Evolutionary conservation across 1,139 yeast species (phyloP), one percentile per base, ranked within the genome.

Genomic region (Petasospora fabianii): DNA sequence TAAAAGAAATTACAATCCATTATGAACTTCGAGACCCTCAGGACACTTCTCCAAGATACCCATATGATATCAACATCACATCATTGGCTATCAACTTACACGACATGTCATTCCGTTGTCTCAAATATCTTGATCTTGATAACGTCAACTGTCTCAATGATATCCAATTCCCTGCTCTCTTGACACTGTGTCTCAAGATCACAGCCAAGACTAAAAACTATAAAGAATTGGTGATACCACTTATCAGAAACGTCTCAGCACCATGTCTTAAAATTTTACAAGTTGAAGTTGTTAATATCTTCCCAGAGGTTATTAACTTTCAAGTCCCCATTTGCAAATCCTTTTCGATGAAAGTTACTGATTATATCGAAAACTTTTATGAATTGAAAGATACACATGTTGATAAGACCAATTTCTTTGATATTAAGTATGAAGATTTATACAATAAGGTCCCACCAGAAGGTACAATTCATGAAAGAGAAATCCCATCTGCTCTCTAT

Each of bases 101-200:
- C 6, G 27, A 12, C 27, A 14, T 38, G 14, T 16, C 5, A 2
- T 38, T 38, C 26, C 6, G 6, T 3, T 10, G 13, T 27, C 24
- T 36, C 11, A 16, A 15, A 12, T 5, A 15, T 2, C 35, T 37
- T 10, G 9, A 9, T 5, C 27, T 32, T 22, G 34, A 31, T 24
- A 41, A 35, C 29, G 35, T 33, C 16, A 32, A 35, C 21, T 33
- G 36, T 24, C n/a, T 34, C 19, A 18, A 15, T 11, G 11, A 15
- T 14, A n/a, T 35, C 28, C 16, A 21, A 3, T 26, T 39, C 17
- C 39, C 42, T 15, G 15, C 6, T 6, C 29, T 35, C 4, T 27
- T 29, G n/a, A 20, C 12, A 6, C 24, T 39, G 13, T 9, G 15
- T 2, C 13, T 39, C 14, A 22, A 13, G 19, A 32, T 32, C 12